phyloP scores from a whole-genome alignment of 306 rosid species.

The Alnus glutinosa region DNA sequence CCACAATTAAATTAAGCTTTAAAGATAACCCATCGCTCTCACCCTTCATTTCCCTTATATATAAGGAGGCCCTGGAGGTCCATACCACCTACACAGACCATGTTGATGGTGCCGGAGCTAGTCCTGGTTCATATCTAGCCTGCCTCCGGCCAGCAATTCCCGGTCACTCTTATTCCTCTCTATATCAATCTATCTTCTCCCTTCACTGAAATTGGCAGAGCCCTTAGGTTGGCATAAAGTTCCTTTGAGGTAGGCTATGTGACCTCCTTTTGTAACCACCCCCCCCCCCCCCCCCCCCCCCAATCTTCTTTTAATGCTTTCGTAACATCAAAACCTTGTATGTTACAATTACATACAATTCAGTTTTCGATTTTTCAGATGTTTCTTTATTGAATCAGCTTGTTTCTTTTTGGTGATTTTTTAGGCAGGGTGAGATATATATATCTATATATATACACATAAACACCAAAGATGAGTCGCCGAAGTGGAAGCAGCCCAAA shows the following conservation, averaged over 20 bases:
- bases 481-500: constrained; percentile 67
- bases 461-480: constrained; percentile 54
- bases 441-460: not conserved
- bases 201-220: not conserved
- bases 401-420: not conserved
- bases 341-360: not conserved
- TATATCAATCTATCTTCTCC: not conserved
- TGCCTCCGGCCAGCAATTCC: constrained; percentile 21
- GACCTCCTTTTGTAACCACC: not conserved
- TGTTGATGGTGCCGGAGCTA: constrained; percentile 27
- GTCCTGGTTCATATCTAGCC: constrained; percentile 16
- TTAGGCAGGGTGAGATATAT: not conserved
- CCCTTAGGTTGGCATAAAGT: not conserved
- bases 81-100: constrained; percentile 38
- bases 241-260: constrained; percentile 12
- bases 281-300: too few species aligned
- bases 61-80: constrained; percentile 51
- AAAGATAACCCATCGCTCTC: constrained; percentile 49
- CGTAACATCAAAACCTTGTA: not conserved
- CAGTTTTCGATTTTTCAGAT: not conserved
- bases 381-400: not conserved
- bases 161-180: not conserved
- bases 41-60: constrained; percentile 48
- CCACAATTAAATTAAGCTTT: constrained; percentile 66
- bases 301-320: not conserved